Conservation (phyloP, 2,329 filamentous ascomycete genomes). For the Coleophoma crateriformis region DNA sequence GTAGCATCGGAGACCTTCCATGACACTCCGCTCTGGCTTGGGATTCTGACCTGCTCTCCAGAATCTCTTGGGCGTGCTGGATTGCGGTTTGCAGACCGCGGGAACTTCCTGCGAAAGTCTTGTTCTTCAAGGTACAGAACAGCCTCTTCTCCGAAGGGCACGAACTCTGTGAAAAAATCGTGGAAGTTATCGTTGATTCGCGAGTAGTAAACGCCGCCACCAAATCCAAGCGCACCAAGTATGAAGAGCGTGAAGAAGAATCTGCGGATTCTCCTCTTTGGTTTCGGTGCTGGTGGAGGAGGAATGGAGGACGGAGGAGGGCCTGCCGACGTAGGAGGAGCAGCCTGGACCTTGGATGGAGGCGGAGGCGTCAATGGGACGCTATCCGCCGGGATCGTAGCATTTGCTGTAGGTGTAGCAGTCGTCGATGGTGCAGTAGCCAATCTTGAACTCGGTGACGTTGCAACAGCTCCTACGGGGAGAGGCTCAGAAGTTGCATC, state of each 20-base stretch:
- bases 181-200: constrained; percentile 96
- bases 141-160: constrained; percentile 90
- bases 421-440: constrained; percentile 23
- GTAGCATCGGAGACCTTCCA: constrained; percentile 67
- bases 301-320: constrained; percentile 26
- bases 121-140: constrained; percentile 94
- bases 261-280: constrained; percentile 44
- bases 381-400: constrained; percentile 42
- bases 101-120: constrained; percentile 86
- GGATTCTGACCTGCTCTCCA: constrained; percentile 73
- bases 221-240: constrained; percentile 73
- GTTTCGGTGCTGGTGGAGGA: constrained; percentile 42
- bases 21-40: constrained; percentile 78
- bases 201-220: constrained; percentile 86
- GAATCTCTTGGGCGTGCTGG: constrained; percentile 37
- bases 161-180: constrained; percentile 96
- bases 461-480: constrained; percentile 23
- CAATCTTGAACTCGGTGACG: constrained; percentile 12
- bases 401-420: constrained; percentile 29
- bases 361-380: constrained; percentile 40
- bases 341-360: constrained; percentile 26
- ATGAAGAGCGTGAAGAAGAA: constrained; percentile 72
- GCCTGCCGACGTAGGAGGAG: constrained; percentile 30
- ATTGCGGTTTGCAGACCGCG: constrained; percentile 33
- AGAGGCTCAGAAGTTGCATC: constrained; percentile 28